Conservation (phyloP, 148 eudicot species). For the Camellia granthamiana region DNA sequence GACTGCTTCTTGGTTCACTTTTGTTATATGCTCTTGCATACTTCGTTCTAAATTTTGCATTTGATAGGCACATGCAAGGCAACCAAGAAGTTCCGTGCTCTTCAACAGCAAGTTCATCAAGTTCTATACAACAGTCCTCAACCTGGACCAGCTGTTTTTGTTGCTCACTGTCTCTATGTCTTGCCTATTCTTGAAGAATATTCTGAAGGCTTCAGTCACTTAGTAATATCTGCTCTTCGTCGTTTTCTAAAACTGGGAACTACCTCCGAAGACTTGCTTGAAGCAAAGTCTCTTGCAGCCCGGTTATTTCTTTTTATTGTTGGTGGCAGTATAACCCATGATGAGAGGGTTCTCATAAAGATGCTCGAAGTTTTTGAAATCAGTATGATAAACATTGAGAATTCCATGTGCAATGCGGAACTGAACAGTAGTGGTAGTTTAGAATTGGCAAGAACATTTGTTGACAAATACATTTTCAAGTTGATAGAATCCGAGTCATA, state of each 20-base stretch:
- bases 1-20: neutral
- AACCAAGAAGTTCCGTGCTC: conserved; percentile 72
- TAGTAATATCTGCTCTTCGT: conserved; percentile 69
- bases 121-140: conserved; percentile 62
- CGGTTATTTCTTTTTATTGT: conserved; percentile 54
- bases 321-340: conserved; percentile 46
- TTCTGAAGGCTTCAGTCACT: conserved; percentile 83
- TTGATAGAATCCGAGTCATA: conserved; percentile 69
- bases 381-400: conserved; percentile 51
- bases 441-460: conserved; percentile 45
- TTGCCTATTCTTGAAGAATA: conserved; percentile 68
- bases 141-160: conserved; percentile 76
- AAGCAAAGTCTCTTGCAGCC: conserved; percentile 62
- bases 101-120: conserved; percentile 73
- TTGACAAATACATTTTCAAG: conserved; percentile 54
- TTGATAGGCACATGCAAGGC: conserved; percentile 80
- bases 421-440: conserved; percentile 23
- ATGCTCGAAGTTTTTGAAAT: conserved; percentile 63
- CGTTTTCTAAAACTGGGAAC: conserved; percentile 50
- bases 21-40: neutral
- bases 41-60: conserved; percentile 16
- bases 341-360: conserved; percentile 59
- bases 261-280: conserved; percentile 38
- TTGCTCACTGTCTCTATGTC: conserved; percentile 66
- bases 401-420: conserved; percentile 37